phyloP scores from a whole-genome alignment of 1,139 yeast species.

The Suhomyces coccinellae region DNA sequence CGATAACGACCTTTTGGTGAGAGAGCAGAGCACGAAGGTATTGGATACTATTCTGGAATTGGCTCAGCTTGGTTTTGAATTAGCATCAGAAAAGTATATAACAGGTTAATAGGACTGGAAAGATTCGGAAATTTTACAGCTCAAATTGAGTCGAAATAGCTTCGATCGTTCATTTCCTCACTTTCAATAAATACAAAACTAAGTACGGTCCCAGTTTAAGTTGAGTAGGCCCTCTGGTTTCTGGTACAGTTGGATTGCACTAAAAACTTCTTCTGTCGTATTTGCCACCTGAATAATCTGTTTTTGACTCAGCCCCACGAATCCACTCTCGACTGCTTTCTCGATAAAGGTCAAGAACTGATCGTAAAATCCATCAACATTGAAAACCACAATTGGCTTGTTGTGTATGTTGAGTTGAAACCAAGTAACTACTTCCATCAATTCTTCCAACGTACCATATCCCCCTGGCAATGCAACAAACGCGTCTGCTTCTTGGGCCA shows the following conservation, averaged over 20 bases:
- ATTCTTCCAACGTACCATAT: slow-evolving; percentile 85
- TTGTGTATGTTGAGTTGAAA: slow-evolving; percentile 82
- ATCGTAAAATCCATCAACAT: slow-evolving; percentile 79
- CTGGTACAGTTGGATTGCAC: slow-evolving; percentile 56
- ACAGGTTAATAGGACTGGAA: too few relatives aligned
- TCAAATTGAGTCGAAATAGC: too few relatives aligned
- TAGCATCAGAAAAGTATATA: slow-evolving; percentile 2
- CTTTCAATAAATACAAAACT: not conserved
- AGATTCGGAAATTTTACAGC: not conserved
- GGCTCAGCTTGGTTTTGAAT: slow-evolving; percentile 17
- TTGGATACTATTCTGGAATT: slow-evolving; percentile 46
- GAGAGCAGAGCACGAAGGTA: slow-evolving; percentile 56
- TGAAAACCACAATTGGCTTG: slow-evolving; percentile 76
- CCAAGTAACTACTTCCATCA: slow-evolving; percentile 90
- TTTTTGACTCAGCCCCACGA: slow-evolving; percentile 66
- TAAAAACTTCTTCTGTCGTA: slow-evolving; percentile 65
- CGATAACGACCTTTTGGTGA: slow-evolving; percentile 57
- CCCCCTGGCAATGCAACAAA: slow-evolving; percentile 95
- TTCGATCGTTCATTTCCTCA: too few relatives aligned
- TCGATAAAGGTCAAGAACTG: slow-evolving; percentile 60
- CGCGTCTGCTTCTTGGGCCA: slow-evolving; percentile 87
- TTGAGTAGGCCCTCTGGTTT: slow-evolving; percentile 74
- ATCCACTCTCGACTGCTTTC: slow-evolving; percentile 60
- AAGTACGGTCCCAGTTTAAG: slow-evolving; percentile 56
- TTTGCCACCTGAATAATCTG: slow-evolving; percentile 68